Conservation (phyloP, 2,329 filamentous ascomycete species). For the Rhinocladiella mackenziei region DNA sequence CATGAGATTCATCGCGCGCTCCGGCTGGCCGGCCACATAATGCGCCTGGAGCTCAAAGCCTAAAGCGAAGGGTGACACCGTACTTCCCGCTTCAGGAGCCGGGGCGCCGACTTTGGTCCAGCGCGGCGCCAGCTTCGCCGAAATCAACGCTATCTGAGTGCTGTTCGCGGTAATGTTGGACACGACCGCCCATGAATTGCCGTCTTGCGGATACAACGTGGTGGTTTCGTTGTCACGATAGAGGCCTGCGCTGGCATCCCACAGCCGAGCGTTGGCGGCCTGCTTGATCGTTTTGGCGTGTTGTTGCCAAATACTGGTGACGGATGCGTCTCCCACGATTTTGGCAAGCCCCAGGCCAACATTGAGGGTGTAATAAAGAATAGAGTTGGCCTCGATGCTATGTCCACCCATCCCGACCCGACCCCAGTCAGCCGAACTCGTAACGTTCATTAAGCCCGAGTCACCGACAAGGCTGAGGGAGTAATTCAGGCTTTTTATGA, state of each 20-base stretch:
- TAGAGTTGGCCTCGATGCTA: constrained; percentile 38
- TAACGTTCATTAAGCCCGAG: constrained; percentile 46
- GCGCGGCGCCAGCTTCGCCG: constrained; percentile 36
- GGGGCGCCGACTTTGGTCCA: constrained; percentile 42
- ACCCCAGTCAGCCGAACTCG: constrained; percentile 45
- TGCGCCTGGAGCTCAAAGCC: constrained; percentile 45
- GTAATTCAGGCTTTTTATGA: constrained; percentile 43
- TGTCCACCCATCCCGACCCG: constrained; percentile 50
- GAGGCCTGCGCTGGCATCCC: constrained; percentile 28
- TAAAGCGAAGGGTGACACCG: constrained; percentile 43
- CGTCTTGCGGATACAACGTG: constrained; percentile 32
- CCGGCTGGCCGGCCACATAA: constrained; percentile 37
- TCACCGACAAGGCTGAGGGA: constrained; percentile 42
- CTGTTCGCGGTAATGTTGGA: constrained; percentile 33
- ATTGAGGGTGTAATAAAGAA: constrained; percentile 40
- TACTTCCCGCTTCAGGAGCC: constrained; percentile 40
- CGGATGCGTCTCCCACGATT: constrained; percentile 25
- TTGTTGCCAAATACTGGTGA: constrained; percentile 26
- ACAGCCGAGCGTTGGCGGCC: constrained; percentile 31
- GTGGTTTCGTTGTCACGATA: constrained; percentile 33
- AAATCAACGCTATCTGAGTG: constrained; percentile 33
- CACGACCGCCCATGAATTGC: constrained; percentile 40
- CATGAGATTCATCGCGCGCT: constrained; percentile 42
- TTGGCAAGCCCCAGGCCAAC: constrained; percentile 27
- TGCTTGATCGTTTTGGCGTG: constrained; percentile 28